A percentile compares a stretch with the other conserved stretches of the same genome.
Evolutionary conservation across 164 flowering plant genomes (phyloP).

Genomic region (Nymphaea thermarum): DNA sequence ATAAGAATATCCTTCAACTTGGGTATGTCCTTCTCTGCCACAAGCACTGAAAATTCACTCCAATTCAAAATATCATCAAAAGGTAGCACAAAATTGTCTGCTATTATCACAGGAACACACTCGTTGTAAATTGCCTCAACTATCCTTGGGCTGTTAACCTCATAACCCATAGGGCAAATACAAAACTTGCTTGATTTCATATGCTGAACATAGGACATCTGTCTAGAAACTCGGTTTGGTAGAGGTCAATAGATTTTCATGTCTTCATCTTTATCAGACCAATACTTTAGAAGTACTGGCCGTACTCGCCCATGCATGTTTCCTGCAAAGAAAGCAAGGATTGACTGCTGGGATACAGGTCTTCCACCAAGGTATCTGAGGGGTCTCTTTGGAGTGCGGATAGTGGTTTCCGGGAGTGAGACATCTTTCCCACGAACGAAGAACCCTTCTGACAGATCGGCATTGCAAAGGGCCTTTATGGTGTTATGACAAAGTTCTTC

Average conservation of each 20-base stretch:
- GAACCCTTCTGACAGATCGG: conserved; percentile 15
- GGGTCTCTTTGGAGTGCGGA: conserved; percentile 13
- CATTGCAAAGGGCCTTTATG: conserved; percentile 20
- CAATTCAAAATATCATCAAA: conserved; percentile 13
- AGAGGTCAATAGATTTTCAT: conserved; percentile 17
- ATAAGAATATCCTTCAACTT: conserved; percentile 13
- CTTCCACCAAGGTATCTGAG: conserved; percentile 15
- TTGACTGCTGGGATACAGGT: conserved; percentile 11
- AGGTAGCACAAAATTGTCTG: conserved; percentile 18
- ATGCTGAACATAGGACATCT: conserved; percentile 10
- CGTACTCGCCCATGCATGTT: conserved; percentile 19
- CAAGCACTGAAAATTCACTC: conserved; percentile 14
- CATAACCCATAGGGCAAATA: conserved; percentile 19
- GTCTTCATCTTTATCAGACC: conserved; percentile 14
- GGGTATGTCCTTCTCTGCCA: conserved; percentile 16
- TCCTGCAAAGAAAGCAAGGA: conserved; percentile 20
- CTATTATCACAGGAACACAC: conserved; percentile 18
- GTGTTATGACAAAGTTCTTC: conserved; percentile 13
- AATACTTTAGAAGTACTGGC: conserved; percentile 8
- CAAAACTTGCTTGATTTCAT: conserved; percentile 19
- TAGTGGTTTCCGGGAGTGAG: conserved; percentile 16
- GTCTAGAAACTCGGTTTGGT: conserved; percentile 10
- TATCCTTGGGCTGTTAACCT: conserved; percentile 17
- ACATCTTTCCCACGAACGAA: conserved; percentile 11
- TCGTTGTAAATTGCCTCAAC: conserved; percentile 14